phyloP scores from a whole-genome alignment of 768 basidiomycete species.

The Lenzites betulinus region DNA sequence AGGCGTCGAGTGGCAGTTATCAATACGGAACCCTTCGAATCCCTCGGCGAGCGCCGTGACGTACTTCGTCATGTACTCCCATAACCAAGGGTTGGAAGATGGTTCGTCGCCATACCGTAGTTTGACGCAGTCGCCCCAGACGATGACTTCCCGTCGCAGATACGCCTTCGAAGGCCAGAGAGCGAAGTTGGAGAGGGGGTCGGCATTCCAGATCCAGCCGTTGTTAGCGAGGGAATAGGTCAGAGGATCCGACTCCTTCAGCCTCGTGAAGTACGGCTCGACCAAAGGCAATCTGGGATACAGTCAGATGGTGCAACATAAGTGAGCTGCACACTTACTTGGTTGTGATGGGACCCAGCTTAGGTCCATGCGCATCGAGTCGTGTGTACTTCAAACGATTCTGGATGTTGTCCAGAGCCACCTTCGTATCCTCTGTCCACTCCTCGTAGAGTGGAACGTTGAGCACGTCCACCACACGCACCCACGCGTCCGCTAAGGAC shows the following conservation, averaged over 20 bases:
- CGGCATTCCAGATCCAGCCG: constrained; percentile 98
- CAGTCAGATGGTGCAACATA: constrained; percentile 5
- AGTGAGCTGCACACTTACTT: constrained; percentile 49
- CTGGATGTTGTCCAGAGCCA: constrained; percentile 72
- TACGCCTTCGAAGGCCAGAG: constrained; percentile 91
- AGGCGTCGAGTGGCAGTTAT: constrained; percentile 98
- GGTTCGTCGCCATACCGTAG: constrained; percentile 87
- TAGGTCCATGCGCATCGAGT: constrained; percentile 82
- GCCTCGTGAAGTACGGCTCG: constrained; percentile 90
- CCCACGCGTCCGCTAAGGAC: constrained; percentile 72
- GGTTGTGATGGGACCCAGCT: constrained; percentile 74
- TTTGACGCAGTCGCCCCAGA: constrained; percentile 98
- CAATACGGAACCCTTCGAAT: constrained; percentile 97
- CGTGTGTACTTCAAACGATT: constrained; percentile 80
- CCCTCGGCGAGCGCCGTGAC: constrained; percentile 75
- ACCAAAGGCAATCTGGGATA: constrained; percentile 72
- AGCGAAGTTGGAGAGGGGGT: constrained; percentile 94
- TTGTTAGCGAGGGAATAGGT: constrained; percentile 92
- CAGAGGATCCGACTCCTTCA: constrained; percentile 52
- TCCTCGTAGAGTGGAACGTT: constrained; percentile 89
- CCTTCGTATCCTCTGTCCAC: constrained; percentile 80
- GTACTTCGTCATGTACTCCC: constrained; percentile 88
- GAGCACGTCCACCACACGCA: constrained; percentile 75
- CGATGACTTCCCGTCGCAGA: constrained; percentile 93
- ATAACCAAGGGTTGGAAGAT: constrained; percentile 89